Conservation (phyloP, 306 rosid genomes). For the Cicer yamashitae region DNA sequence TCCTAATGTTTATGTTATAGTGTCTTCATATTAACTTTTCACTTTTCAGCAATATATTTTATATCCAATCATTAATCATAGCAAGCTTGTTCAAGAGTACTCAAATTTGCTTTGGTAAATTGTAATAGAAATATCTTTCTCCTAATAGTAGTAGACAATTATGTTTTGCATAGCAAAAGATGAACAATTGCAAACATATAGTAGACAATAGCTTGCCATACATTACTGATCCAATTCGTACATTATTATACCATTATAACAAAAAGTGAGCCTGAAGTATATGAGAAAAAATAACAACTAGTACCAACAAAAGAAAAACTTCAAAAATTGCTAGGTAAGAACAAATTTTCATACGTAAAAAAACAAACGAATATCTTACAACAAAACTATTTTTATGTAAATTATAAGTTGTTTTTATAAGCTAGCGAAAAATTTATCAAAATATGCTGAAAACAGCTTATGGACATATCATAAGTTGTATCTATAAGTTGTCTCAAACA, state of each 20-base stretch:
- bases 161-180: not conserved
- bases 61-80: constrained; percentile 2
- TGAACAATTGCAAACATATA: constrained; percentile 9
- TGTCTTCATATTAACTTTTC: not conserved
- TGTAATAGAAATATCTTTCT: constrained; percentile 8
- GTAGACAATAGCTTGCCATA: not conserved
- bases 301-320: not conserved
- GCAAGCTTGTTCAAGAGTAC: constrained; percentile 4
- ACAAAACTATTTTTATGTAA: not conserved
- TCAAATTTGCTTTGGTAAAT: not conserved
- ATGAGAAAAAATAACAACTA: not conserved
- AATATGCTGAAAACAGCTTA: too few relatives aligned
- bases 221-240: not conserved
- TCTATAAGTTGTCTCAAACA: too few relatives aligned
- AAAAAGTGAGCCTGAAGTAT: not conserved
- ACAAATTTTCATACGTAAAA: not conserved
- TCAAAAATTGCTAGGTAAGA: not conserved
- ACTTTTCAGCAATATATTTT: constrained; percentile 1
- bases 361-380: not conserved
- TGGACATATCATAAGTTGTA: too few relatives aligned
- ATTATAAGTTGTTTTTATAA: not conserved
- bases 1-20: not conserved
- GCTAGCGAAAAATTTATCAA: too few relatives aligned
- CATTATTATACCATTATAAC: not conserved
- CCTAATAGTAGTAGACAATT: not conserved